Conservation (phyloP, 108 stramenopile genomes). For the Skeletonema grethae region DNA sequence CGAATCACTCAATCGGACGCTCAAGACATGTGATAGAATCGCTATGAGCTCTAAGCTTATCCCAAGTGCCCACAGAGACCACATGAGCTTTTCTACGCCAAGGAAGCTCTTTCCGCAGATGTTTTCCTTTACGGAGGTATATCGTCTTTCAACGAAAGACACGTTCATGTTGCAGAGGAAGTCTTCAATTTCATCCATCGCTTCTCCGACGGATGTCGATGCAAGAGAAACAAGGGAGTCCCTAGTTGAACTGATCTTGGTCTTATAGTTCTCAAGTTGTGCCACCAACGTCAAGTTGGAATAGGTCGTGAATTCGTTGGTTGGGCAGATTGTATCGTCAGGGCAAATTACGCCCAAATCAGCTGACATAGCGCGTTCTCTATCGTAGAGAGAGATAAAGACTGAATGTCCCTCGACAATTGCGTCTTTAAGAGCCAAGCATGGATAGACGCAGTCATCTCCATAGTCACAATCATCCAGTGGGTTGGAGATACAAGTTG, state of each 20-base stretch:
- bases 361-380: conserved; percentile 37
- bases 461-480: conserved; percentile 43
- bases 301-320: conserved; percentile 28
- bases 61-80: conserved; percentile 40
- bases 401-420: conserved; percentile 30
- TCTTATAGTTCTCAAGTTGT: conserved; percentile 28
- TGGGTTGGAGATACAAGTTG: conserved; percentile 24
- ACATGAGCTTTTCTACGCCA: conserved; percentile 39
- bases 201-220: conserved; percentile 51
- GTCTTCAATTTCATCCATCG: conserved; percentile 49
- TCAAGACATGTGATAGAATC: conserved; percentile 24
- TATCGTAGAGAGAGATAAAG: conserved; percentile 23
- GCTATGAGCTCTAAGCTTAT: conserved; percentile 42
- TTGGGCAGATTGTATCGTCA: conserved; percentile 31
- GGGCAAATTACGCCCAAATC: conserved; percentile 52
- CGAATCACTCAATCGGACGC: conserved; percentile 22
- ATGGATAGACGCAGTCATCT: conserved; percentile 40
- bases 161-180: conserved; percentile 57
- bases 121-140: conserved; percentile 34
- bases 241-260: conserved; percentile 35
- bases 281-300: conserved; percentile 36
- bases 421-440: conserved; percentile 18
- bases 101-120: conserved; percentile 40
- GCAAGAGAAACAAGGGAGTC: conserved; percentile 39
- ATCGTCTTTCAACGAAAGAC: conserved; percentile 39